These are phyloP conservation scores for Chamaecrista fasciculata DNA, from an alignment of 306 rosid genomes.

Conservation along the genomic window DNA sequence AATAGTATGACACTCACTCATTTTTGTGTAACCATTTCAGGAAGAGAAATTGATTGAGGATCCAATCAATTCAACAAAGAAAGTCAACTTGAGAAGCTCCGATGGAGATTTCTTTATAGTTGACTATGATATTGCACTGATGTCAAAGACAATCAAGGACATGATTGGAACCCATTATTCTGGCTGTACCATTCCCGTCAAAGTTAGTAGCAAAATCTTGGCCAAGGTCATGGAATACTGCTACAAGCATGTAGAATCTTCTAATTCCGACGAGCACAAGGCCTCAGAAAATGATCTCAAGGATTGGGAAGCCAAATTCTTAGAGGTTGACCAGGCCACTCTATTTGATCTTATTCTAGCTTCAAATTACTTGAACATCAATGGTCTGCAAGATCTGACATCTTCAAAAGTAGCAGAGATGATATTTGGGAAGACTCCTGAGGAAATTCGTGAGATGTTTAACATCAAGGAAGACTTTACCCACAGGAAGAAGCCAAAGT, in stretches of 20 bases:
- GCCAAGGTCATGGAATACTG: slow-evolving; percentile 63
- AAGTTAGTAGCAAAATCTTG: slow-evolving; percentile 50
- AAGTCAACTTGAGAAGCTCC: slow-evolving; percentile 52
- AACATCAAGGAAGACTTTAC: slow-evolving; percentile 50
- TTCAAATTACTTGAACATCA: slow-evolving; percentile 57
- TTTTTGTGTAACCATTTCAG: not conserved
- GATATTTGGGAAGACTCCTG: slow-evolving; percentile 54
- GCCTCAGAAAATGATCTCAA: slow-evolving; percentile 37
- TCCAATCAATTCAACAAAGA: slow-evolving; percentile 36
- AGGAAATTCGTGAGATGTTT: slow-evolving; percentile 49
- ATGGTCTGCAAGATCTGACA: slow-evolving; percentile 42
- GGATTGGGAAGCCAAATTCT: slow-evolving; percentile 49
- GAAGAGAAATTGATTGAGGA: slow-evolving; percentile 22
- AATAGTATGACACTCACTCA: no score
- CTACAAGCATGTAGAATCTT: slow-evolving; percentile 44
- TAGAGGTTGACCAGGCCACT: slow-evolving; percentile 50
- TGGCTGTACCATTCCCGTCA: slow-evolving; percentile 46
- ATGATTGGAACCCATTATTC: slow-evolving; percentile 39
- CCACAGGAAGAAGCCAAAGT: slow-evolving; percentile 45
- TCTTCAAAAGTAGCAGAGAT: slow-evolving; percentile 41
- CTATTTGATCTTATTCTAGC: slow-evolving; percentile 54
- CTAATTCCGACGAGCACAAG: slow-evolving; percentile 5
- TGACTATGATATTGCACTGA: slow-evolving; percentile 45
- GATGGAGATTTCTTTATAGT: slow-evolving; percentile 58
- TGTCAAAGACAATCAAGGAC: slow-evolving; percentile 55